Evolutionary conservation across 1,139 yeast genomes (phyloP).

Genomic region (Hyphopichia fennica): DNA sequence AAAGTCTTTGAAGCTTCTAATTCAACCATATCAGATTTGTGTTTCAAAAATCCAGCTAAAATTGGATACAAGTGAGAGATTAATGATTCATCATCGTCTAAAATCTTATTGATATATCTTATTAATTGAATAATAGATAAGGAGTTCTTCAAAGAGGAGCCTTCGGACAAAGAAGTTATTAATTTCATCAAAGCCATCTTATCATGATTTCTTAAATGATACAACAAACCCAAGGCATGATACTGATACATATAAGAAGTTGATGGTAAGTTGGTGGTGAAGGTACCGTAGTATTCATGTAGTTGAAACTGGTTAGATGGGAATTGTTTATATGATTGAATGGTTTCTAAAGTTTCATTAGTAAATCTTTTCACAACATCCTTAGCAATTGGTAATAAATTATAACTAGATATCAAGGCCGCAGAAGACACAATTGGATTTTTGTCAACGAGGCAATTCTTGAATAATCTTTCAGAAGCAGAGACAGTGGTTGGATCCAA

Average conservation of each 20-base stretch:
- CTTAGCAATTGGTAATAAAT: slow-evolving; percentile 82
- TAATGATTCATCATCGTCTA: slow-evolving; percentile 58
- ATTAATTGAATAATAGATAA: slow-evolving; percentile 84
- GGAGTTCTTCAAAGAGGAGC: slow-evolving; percentile 63
- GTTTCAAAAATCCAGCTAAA: slow-evolving; percentile 69
- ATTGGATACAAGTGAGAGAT: slow-evolving; percentile 60
- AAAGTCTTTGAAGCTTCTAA: slow-evolving; percentile 91
- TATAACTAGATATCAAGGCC: slow-evolving; percentile 88
- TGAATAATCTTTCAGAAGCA: slow-evolving; percentile 90
- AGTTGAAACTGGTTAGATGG: slow-evolving; percentile 57
- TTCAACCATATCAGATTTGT: slow-evolving; percentile 87
- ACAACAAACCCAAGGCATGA: slow-evolving; percentile 90
- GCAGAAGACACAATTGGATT: slow-evolving; percentile 90
- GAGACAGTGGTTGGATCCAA: slow-evolving; percentile 91
- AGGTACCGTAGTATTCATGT: slow-evolving; percentile 54
- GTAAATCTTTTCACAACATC: slow-evolving; percentile 93
- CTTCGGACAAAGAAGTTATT: slow-evolving; percentile 74
- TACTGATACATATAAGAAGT: slow-evolving; percentile 87
- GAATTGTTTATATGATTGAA: slow-evolving; percentile 65
- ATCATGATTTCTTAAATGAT: slow-evolving; percentile 86
- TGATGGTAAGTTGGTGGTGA: slow-evolving; percentile 54
- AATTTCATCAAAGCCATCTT: slow-evolving; percentile 91
- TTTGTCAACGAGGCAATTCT: slow-evolving; percentile 88
- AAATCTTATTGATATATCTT: slow-evolving; percentile 73
- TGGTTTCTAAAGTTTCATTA: slow-evolving; percentile 89